These are phyloP conservation scores for Pleurotus tuoliensis DNA, from an alignment of 768 basidiomycete genomes.

Conservation along the genomic window DNA sequence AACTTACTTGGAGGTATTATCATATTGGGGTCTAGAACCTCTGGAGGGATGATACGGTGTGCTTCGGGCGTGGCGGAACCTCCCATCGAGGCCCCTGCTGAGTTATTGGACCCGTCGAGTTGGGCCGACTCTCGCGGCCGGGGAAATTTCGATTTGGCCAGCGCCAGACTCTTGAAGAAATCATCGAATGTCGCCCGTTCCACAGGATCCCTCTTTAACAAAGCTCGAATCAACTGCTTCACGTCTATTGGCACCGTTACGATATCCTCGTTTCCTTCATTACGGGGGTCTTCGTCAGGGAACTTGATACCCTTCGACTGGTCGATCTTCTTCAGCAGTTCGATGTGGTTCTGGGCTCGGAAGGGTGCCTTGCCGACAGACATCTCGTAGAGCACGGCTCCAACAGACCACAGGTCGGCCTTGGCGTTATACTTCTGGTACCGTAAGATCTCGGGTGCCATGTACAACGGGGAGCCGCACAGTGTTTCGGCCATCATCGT, in stretches of 20 bases:
- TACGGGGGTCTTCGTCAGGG: conserved; percentile 82
- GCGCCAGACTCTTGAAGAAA: conserved; percentile 81
- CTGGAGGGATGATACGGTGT: conserved; percentile 71
- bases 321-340: conserved; percentile 91
- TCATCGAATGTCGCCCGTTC: conserved; percentile 89
- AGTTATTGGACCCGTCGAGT: neutral
- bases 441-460: conserved; percentile 97
- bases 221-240: conserved; percentile 80
- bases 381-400: conserved; percentile 96
- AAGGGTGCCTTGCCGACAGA: conserved; percentile 90
- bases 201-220: conserved; percentile 79
- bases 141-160: conserved; percentile 76
- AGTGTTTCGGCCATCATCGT: conserved; percentile 96
- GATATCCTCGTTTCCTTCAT: conserved; percentile 46
- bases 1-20: conserved; percentile 84
- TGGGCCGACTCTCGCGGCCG: conserved; percentile 36
- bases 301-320: conserved; percentile 89
- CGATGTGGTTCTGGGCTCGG: conserved; percentile 94
- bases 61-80: conserved; percentile 60
- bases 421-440: conserved; percentile 98
- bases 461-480: conserved; percentile 99
- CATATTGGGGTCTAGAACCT: conserved; percentile 74
- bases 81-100: conserved; percentile 23
- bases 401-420: conserved; percentile 97
- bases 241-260: conserved; percentile 70